Conservation (phyloP, 1,139 yeast genomes). For the Candida sojae region DNA sequence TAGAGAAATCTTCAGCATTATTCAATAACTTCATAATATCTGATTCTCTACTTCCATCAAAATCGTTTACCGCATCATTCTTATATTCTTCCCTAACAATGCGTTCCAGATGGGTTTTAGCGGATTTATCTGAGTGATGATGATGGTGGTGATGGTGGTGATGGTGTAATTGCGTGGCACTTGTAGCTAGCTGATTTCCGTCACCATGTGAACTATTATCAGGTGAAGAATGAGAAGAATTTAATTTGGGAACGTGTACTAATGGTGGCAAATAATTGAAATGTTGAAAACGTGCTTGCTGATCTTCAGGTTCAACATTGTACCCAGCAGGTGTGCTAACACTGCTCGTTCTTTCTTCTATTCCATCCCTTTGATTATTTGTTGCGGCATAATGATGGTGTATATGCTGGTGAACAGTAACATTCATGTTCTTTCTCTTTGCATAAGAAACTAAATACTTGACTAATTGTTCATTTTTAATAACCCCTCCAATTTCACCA, state of each 20-base stretch:
- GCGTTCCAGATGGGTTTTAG: background rate
- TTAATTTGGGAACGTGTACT: slow-evolving; percentile 69
- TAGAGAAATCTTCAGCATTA: slow-evolving; percentile 9
- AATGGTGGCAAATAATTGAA: slow-evolving; percentile 73
- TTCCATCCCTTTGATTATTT: slow-evolving; percentile 6
- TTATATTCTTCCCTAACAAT: background rate
- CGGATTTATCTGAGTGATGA: slow-evolving; percentile 6
- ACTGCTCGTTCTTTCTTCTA: slow-evolving; percentile 2
- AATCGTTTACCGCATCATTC: background rate
- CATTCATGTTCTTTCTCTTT: slow-evolving; percentile 54
- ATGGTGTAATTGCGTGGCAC: slow-evolving; percentile 21
- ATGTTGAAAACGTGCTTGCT: slow-evolving; percentile 62
- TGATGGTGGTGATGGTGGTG: slow-evolving; percentile 32
- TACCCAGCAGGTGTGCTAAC: slow-evolving; percentile 8
- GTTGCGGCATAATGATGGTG: slow-evolving; percentile 60
- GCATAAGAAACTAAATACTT: slow-evolving; percentile 64
- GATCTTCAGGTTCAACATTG: slow-evolving; percentile 54
- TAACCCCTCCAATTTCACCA: slow-evolving; percentile 44
- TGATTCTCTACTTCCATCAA: slow-evolving; percentile 30
- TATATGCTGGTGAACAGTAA: slow-evolving; percentile 83
- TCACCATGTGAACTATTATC: slow-evolving; percentile 8
- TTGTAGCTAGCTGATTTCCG: background rate
- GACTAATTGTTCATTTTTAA: slow-evolving; percentile 53
- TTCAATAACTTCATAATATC: slow-evolving; percentile 46
- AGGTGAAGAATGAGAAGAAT: slow-evolving; percentile 53